Base-by-base conservation (phyloP, 108 stramenopile species). In the Skeletonema tropicum region DNA sequence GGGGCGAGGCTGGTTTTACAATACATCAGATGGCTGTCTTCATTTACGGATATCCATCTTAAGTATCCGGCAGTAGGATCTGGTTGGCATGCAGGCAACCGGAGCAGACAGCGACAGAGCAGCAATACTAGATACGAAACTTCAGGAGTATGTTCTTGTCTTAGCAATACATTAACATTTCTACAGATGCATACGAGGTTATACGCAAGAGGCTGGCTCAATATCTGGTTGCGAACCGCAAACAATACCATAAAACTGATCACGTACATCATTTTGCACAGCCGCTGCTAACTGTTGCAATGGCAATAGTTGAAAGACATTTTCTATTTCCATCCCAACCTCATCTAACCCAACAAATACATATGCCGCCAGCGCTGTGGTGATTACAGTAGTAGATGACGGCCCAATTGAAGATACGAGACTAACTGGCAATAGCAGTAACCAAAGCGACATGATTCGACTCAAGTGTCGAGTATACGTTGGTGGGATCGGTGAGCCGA, bases 331-430 rank as follows among this genome's bases (percentile, higher is more conserved):
- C 62, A 84, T 57, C 30, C 83, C 83, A 26, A 84, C 67, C 64
- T 84, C 83, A 61, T 84, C 83, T 14, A 84, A 67, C 10, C 83
- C 83, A 14, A 84, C 69, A 7, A 84, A 58, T 5, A 84, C 74
- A 70, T 84, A 84, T 17, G 72, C 19, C 2, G 66, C 71, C 39
- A 77, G 46, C 4, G 74, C 17, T 12, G 66, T 52, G 6, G 72
- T 63, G 29, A 71, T 38, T 5, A 76, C 46, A 12, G 49, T 58
- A 17, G 45, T 29, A 5, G 60, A 13, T 3, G 41, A 32, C 9
- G 67, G 13, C 2, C 75, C 52, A 14, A 71, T 48, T 7, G 48
- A 49, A 14, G 72, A 46, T 2, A 83, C 55, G 26, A 77, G 31
- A 3, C 60, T 19, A 14, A 79, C 26, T 15, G 83, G 83, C 25